Evolutionary conservation across 2,329 filamentous ascomycete genomes (phyloP).

Genomic region (Colletotrichum cordylinicola): DNA sequence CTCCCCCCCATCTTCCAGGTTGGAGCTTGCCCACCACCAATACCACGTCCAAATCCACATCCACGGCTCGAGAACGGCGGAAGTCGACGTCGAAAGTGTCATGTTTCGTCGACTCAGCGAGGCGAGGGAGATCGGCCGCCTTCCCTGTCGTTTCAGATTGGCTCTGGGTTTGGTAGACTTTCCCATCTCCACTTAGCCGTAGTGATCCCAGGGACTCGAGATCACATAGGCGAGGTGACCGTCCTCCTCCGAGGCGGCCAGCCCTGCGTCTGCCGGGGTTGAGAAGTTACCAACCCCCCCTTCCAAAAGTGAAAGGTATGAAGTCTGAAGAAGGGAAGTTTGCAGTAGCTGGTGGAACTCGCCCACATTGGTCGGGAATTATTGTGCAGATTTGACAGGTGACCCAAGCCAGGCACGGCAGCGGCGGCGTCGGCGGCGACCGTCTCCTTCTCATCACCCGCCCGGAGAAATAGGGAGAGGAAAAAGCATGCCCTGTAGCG

Average conservation of each 20-base stretch:
- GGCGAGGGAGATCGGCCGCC: slow-evolving; percentile 17
- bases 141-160: slow-evolving; percentile 20
- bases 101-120: slow-evolving; percentile 22
- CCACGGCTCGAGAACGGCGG: neutral
- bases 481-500: neutral
- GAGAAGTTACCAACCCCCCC: neutral
- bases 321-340: neutral
- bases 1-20: neutral
- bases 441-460: neutral
- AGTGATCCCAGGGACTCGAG: slow-evolving; percentile 4
- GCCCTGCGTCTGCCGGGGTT: neutral
- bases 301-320: neutral
- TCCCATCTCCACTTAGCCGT: neutral
- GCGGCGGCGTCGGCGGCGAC: slow-evolving; percentile 4
- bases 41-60: neutral
- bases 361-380: slow-evolving; percentile 11
- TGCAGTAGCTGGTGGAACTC: slow-evolving; percentile 15
- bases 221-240: neutral
- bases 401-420: neutral
- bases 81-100: slow-evolving; percentile 19
- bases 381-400: slow-evolving; percentile 19
- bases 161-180: slow-evolving; percentile 9
- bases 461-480: neutral
- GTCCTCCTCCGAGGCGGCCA: neutral
- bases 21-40: neutral